These are phyloP conservation scores for Arthromyces matolae DNA, from an alignment of 768 basidiomycete species.

Conservation along the genomic window DNA sequence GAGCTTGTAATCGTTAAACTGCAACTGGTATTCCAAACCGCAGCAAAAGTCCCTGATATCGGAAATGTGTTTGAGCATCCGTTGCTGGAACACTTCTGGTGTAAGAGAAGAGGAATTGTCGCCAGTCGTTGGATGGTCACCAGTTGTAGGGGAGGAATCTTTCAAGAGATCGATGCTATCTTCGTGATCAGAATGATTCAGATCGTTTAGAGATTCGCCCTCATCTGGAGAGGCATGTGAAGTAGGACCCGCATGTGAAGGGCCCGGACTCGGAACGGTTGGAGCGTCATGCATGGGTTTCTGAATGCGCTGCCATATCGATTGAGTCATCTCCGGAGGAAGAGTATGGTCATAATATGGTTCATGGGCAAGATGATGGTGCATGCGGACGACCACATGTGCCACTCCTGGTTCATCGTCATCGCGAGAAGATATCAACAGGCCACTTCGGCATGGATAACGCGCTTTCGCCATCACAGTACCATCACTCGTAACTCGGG, in stretches of 20 bases:
- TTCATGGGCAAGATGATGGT: conserved; percentile 42
- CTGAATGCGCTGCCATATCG: conserved; percentile 29
- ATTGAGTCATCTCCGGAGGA: conserved; percentile 34
- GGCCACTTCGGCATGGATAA: conserved; percentile 42
- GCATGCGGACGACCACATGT: conserved; percentile 40
- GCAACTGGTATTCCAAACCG: conserved; percentile 44
- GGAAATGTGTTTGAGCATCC: conserved; percentile 39
- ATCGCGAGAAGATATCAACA: conserved; percentile 43
- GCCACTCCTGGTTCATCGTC: conserved; percentile 16
- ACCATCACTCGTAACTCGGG: conserved; percentile 34
- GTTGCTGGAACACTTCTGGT: conserved; percentile 27
- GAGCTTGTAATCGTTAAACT: conserved; percentile 42
- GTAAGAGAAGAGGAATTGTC: conserved; percentile 10
- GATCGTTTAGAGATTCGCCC: conserved; percentile 3
- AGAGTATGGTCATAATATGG: conserved; percentile 38
- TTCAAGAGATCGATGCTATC: conserved; percentile 2
- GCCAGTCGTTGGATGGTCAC: background rate
- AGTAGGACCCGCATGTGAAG: background rate
- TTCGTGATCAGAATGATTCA: conserved; percentile 7
- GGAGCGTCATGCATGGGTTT: background rate
- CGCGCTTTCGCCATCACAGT: conserved; percentile 37
- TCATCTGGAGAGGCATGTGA: background rate
- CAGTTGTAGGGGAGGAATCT: background rate
- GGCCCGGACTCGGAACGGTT: background rate
- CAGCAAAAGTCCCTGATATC: conserved; percentile 43